Percentiles rank a stretch among this genome's conserved stretches.
Evolutionary conservation across 179 eudicot genomes (phyloP).

Genomic region (Amaranthus tricolor): DNA sequence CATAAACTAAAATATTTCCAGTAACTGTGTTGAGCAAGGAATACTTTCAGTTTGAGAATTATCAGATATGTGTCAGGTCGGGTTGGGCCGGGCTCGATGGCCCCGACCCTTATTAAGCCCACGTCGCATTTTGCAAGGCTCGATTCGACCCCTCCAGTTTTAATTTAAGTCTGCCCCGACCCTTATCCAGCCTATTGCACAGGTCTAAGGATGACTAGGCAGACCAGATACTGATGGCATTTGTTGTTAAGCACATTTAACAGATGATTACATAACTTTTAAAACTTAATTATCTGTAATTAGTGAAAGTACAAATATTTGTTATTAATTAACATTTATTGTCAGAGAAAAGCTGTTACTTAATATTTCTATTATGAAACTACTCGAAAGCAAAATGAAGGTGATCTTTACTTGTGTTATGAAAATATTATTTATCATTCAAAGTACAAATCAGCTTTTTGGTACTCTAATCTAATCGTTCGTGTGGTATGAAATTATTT

Average conservation of each 20-base stretch:
- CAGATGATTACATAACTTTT: conserved; percentile 24
- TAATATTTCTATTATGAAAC: conserved; percentile 18
- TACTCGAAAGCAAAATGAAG: conserved; percentile 14
- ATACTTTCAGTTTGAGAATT: too few species aligned
- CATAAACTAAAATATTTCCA: too few species aligned
- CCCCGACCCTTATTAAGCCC: too few species aligned
- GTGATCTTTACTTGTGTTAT: conserved; percentile 28
- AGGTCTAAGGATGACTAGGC: conserved; percentile 24
- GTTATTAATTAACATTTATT: conserved; percentile 26
- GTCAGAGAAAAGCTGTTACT: conserved; percentile 38
- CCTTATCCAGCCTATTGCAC: too few species aligned
- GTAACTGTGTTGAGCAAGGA: too few species aligned
- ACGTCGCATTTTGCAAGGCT: too few species aligned
- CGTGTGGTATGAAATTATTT: conserved; percentile 22
- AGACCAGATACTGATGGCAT: conserved; percentile 35
- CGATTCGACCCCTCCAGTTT: too few species aligned
- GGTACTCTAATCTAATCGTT: conserved; percentile 23
- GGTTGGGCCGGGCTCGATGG: too few species aligned
- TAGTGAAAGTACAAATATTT: conserved; percentile 27
- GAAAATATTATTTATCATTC: conserved; percentile 36
- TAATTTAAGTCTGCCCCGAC: too few species aligned
- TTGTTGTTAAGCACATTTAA: conserved; percentile 33
- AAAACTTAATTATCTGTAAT: conserved; percentile 21
- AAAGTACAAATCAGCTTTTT: conserved; percentile 60
- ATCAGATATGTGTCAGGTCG: too few species aligned